A percentile compares a stretch with the other conserved stretches of the same genome.
Evolutionary conservation across 2,329 filamentous ascomycete species (phyloP).

Genomic region (Whalleya microplaca): DNA sequence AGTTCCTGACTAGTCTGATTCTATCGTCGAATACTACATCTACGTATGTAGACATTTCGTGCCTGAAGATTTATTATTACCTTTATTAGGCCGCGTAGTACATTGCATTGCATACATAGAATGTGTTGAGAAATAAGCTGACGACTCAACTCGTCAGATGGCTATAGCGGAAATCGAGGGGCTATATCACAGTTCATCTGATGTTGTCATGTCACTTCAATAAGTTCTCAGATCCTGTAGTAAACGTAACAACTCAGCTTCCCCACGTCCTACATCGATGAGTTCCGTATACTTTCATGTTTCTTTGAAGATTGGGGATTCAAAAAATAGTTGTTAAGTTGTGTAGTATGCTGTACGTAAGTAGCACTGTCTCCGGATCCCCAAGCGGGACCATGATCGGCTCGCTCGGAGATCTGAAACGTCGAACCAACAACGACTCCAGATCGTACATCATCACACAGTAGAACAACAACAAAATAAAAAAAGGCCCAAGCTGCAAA

Average conservation of each 20-base stretch:
- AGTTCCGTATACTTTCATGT: too few species aligned
- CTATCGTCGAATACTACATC: too few species aligned
- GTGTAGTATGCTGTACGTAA: neutral
- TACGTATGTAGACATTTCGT: neutral
- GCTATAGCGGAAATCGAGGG: neutral
- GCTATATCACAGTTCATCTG: neutral
- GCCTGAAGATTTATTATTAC: neutral
- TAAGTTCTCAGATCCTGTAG: neutral
- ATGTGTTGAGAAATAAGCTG: too few species aligned
- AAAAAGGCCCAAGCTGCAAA: too few species aligned
- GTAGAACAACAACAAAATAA: too few species aligned
- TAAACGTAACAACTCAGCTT: too few species aligned
- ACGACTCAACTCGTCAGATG: neutral
- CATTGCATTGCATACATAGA: too few species aligned
- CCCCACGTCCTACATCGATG: too few species aligned
- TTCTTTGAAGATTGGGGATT: too few species aligned
- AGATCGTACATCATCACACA: too few species aligned
- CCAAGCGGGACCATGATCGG: neutral
- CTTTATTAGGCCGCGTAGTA: too few species aligned
- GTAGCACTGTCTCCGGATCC: neutral
- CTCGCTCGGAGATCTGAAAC: neutral
- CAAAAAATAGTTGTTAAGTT: too few species aligned
- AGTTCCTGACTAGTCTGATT: neutral
- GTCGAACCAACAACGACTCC: neutral
- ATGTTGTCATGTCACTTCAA: neutral